Conservation (phyloP, 1,139 yeast genomes). For the Magnusiomyces magnusii region DNA sequence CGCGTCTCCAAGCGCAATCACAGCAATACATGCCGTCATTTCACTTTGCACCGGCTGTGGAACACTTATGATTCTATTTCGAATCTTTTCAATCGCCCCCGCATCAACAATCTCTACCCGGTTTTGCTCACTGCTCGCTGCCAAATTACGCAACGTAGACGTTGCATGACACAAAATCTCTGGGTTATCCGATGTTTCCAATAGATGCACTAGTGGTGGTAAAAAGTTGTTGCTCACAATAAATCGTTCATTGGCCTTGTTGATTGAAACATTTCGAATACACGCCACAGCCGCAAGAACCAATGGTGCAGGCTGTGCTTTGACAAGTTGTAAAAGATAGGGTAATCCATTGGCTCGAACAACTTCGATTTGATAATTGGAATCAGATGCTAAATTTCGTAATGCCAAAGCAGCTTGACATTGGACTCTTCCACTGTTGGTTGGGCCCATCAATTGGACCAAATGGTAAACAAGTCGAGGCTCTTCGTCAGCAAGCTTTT, state of each 20-base stretch:
- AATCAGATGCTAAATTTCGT: slow-evolving; percentile 92
- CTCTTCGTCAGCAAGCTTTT: slow-evolving; percentile 82
- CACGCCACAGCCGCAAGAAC: slow-evolving; percentile 97
- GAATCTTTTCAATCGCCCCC: slow-evolving; percentile 92
- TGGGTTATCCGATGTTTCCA: slow-evolving; percentile 81
- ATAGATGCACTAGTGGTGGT: slow-evolving; percentile 75
- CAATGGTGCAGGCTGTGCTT: slow-evolving; percentile 85
- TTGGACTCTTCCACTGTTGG: slow-evolving; percentile 81
- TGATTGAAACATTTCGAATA: slow-evolving; percentile 91
- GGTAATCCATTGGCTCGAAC: slow-evolving; percentile 95
- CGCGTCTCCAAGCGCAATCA: slow-evolving; percentile 92
- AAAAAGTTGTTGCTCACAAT: slow-evolving; percentile 95
- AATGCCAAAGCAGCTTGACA: slow-evolving; percentile 97
- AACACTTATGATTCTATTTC: slow-evolving; percentile 73
- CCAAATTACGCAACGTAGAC: slow-evolving; percentile 88
- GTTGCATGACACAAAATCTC: slow-evolving; percentile 98
- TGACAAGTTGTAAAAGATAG: slow-evolving; percentile 76
- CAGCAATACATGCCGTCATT: slow-evolving; percentile 96
- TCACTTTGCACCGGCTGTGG: slow-evolving; percentile 92
- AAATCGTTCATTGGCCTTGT: slow-evolving; percentile 90
- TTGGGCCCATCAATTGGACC: slow-evolving; percentile 86
- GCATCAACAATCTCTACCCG: slow-evolving; percentile 88
- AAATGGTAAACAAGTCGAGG: slow-evolving; percentile 87
- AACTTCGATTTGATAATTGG: slow-evolving; percentile 83
- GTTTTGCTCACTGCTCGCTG: slow-evolving; percentile 91